Evolutionary conservation across 768 basidiomycete genomes (phyloP).

Genomic region (Russula lepida): DNA sequence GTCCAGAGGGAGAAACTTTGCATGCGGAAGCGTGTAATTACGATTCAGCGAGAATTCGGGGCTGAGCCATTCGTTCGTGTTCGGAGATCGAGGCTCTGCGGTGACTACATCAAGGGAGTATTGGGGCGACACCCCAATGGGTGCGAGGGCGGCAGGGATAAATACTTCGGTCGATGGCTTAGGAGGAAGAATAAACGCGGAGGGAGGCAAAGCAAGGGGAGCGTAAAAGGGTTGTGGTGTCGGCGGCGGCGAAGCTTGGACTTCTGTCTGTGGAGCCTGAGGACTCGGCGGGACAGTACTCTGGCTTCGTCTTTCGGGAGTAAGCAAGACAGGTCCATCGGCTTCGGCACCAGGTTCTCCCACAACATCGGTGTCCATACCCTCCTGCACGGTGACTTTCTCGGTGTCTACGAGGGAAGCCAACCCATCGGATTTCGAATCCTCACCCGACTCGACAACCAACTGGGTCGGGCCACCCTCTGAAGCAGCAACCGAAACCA

Average conservation of each 20-base stretch:
- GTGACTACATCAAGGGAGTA: conserved; percentile 1
- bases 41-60: conserved; percentile 31
- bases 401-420: background rate
- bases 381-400: background rate
- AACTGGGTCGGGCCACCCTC: background rate
- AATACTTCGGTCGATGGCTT: conserved; percentile 4
- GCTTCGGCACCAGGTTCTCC: background rate
- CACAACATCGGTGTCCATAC: conserved; percentile 7
- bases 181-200: conserved; percentile 17
- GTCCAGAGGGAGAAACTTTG: conserved; percentile 47
- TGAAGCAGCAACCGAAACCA: background rate
- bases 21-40: conserved; percentile 46
- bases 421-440: background rate
- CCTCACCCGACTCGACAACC: background rate
- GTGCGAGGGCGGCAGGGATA: conserved; percentile 7
- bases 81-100: conserved; percentile 1
- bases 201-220: conserved; percentile 8
- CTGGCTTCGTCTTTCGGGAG: background rate
- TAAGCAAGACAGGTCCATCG: background rate
- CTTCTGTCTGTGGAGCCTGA: background rate
- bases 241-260: background rate
- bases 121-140: conserved; percentile 10
- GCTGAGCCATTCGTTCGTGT: conserved; percentile 22
- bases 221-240: background rate
- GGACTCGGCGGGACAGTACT: background rate